Evolutionary conservation across 345 rosid genomes (phyloP), one percentile per base, ranked within the genome.

Genomic region (Aquilaria yunnanensis): DNA sequence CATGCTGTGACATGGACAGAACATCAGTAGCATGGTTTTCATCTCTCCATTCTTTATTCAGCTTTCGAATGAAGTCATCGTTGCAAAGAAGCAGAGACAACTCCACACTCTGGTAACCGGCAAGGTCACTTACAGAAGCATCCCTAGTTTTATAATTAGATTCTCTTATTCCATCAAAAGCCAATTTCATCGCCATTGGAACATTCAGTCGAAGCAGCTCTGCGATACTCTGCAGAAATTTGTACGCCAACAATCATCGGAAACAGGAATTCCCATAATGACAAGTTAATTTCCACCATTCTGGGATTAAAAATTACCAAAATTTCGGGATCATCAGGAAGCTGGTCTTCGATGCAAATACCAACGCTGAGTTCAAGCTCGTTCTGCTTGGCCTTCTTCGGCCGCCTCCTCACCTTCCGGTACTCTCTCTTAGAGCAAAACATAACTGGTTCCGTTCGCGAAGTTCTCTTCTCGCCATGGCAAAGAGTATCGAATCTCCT

Each of bases 21-120:
- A 94, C 99, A 82, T 94, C 97, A 0, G 99, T 88, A 30, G 97
- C 83, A 72, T 80, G 91, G 70, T 94, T 96, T 83, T 94, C 96
- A 47, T 74, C 95, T 67, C 96, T 88, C 97, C 97, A 90, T 70
- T 94, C 97, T 70, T 86, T 84, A 53, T 90, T 94, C 14, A 94
- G 96, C 75, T 94, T 80, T 34, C 78, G 72, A 32, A 90, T 94
- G 66, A 94, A 90, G 4, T 85, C 86, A 58, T 94, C 89, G 51
- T 90, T 87, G 63, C 97, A 90, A 59, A 94, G 93, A 52, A 94
- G 83, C 4, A 88, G 81, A 14, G 96, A 88, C 79, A 94, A 76
- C 70, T 90, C 96, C 1, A 88, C 80, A 56, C 77, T 85, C 65
- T 83, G 78, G 60, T 70, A 94, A 9, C 83, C 89, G 61, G 90